phyloP scores from a whole-genome alignment of 1,284 basidiomycete genomes.

The Leccinum subrobustum region DNA sequence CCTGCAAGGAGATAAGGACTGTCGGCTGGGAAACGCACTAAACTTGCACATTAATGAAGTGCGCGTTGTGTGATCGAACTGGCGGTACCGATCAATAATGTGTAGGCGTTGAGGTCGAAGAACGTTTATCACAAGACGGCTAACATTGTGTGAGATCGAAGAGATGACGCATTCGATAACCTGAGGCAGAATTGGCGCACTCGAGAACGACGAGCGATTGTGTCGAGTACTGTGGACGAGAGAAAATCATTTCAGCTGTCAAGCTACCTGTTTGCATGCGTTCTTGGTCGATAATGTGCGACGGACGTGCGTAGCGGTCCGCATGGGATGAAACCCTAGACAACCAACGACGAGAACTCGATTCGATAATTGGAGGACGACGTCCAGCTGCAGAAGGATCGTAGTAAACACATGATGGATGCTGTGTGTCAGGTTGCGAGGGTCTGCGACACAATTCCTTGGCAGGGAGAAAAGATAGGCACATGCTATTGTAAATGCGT shows the following conservation, averaged over 20 bases:
- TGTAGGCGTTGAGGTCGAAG: conserved; percentile 10
- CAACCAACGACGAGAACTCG: background rate
- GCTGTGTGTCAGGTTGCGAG: background rate
- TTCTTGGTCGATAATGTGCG: background rate
- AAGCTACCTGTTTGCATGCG: background rate
- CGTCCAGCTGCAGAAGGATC: background rate
- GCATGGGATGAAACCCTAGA: conserved; percentile 6
- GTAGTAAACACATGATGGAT: background rate
- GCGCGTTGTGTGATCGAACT: background rate
- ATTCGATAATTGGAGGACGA: background rate
- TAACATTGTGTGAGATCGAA: conserved; percentile 4
- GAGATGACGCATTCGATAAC: background rate
- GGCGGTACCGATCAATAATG: conserved; percentile 9
- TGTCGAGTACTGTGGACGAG: background rate
- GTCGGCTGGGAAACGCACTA: background rate
- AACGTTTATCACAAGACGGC: background rate
- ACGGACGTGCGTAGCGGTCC: background rate
- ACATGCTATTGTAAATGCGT: background rate
- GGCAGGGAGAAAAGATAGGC: background rate
- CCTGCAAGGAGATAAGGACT: background rate
- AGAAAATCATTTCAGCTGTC: background rate
- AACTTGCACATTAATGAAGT: background rate
- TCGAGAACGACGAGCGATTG: background rate
- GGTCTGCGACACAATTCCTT: background rate
- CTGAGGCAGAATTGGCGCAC: conserved; percentile 12